These are phyloP conservation scores for Solanum okadae DNA, from an alignment of 257 asterid species.

Conservation along the genomic window DNA sequence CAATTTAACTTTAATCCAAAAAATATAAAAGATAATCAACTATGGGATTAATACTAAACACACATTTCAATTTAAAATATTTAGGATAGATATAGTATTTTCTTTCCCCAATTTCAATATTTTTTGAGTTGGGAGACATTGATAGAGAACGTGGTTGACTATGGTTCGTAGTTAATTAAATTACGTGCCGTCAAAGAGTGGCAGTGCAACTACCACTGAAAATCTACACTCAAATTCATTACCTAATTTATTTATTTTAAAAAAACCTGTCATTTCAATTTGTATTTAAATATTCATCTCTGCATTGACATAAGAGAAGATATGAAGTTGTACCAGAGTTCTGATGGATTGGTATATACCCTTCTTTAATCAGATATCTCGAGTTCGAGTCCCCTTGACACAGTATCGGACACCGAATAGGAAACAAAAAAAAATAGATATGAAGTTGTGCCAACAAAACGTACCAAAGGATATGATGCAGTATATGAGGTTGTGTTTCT, in stretches of 20 bases:
- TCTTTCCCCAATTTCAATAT: not conserved
- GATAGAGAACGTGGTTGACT: not conserved
- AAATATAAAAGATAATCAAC: no score
- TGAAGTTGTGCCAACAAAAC: no score
- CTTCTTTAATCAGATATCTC: accelerated
- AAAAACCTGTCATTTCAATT: not conserved
- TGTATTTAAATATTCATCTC: not conserved
- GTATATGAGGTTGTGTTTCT: no score
- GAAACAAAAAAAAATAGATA: no score
- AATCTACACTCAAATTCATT: not conserved
- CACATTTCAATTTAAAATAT: not conserved
- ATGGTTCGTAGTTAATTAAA: not conserved
- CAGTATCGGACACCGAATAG: accelerated
- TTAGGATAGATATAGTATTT: no score
- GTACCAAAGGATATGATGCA: no score
- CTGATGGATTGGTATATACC: no score
- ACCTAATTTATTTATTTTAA: not conserved
- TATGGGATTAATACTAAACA: not conserved
- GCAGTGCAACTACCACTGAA: conserved; percentile 8
- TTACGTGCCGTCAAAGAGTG: conserved; percentile 23
- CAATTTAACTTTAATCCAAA: no score
- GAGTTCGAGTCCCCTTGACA: accelerated
- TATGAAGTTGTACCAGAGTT: not conserved
- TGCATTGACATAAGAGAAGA: not conserved
- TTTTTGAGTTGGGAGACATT: not conserved